These are phyloP conservation scores for Gremmenia infestans DNA, from an alignment of 2,329 filamentous ascomycete species.

Conservation along the genomic window DNA sequence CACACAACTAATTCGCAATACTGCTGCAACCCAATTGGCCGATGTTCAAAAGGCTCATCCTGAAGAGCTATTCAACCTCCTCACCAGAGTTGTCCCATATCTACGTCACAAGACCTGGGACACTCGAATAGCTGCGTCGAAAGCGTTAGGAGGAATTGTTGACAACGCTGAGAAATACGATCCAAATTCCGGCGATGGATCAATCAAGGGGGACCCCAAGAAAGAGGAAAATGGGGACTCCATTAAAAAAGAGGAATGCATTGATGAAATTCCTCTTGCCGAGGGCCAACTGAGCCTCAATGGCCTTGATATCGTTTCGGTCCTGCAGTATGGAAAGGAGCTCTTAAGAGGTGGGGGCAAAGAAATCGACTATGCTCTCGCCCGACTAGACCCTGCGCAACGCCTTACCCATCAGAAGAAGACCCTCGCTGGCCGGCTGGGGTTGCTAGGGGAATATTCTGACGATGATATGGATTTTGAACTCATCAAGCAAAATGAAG, in stretches of 20 bases:
- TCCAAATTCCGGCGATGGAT: constrained; percentile 71
- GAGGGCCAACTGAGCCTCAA: constrained; percentile 64
- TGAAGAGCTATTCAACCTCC: constrained; percentile 92
- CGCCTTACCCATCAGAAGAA: constrained; percentile 86
- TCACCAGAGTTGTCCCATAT: constrained; percentile 92
- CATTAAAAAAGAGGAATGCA: constrained; percentile 57
- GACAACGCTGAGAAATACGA: constrained; percentile 84
- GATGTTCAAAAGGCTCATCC: constrained; percentile 98
- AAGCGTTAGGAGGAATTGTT: constrained; percentile 90
- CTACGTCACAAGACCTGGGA: constrained; percentile 96
- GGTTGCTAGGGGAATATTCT: constrained; percentile 76
- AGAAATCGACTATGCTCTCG: constrained; percentile 79
- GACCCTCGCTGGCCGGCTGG: constrained; percentile 74
- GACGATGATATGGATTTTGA: constrained; percentile 77
- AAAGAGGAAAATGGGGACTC: constrained; percentile 34
- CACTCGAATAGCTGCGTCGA: constrained; percentile 86
- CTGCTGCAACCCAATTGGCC: constrained; percentile 91
- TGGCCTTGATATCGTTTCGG: constrained; percentile 69
- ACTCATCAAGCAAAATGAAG: constrained; percentile 31
- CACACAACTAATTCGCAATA: constrained; percentile 92
- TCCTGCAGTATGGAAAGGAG: constrained; percentile 79
- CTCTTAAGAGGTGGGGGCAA: constrained; percentile 76
- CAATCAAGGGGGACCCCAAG: constrained; percentile 40
- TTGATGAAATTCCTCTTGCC: constrained; percentile 38
- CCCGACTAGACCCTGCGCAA: constrained; percentile 73